phyloP scores from a whole-genome alignment of 2,329 filamentous ascomycete species.

The Colletotrichum scovillei region DNA sequence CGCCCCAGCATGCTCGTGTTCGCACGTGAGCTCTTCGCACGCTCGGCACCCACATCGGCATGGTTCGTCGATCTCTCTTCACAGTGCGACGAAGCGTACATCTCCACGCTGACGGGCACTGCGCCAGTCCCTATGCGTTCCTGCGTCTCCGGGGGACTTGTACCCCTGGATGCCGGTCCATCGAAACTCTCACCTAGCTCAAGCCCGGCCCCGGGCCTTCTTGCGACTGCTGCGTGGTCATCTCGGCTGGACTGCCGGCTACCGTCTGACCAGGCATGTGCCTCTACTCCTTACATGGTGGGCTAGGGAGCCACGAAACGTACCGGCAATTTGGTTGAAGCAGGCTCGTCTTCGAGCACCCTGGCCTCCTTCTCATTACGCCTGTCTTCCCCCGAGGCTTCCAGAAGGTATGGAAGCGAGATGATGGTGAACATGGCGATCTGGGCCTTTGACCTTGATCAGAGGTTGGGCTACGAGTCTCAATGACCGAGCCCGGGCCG shows the following conservation, averaged over 20 bases:
- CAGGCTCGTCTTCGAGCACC: background rate
- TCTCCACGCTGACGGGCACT: conserved; percentile 12
- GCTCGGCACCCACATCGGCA: background rate
- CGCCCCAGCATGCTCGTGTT: conserved; percentile 23
- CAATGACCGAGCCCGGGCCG: background rate
- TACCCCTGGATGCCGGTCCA: background rate
- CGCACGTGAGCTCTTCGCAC: conserved; percentile 12
- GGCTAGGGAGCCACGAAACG: background rate
- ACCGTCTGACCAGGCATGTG: background rate
- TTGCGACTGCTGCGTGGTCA: conserved; percentile 8
- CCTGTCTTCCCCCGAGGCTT: background rate
- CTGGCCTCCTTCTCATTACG: background rate
- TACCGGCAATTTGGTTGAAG: conserved; percentile 8
- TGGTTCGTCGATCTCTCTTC: conserved; percentile 8
- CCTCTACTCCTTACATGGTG: background rate
- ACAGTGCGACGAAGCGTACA: conserved; percentile 1
- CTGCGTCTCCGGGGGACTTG: conserved; percentile 7
- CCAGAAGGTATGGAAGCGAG: conserved; percentile 13
- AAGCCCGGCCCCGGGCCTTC: background rate
- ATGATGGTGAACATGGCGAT: background rate
- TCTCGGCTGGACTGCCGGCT: conserved; percentile 11
- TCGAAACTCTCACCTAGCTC: background rate
- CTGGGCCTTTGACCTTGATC: too few relatives aligned
- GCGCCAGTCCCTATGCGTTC: conserved; percentile 3
- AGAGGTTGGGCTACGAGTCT: background rate